Base-by-base conservation (phyloP, 805 yeast genomes). In the Dipodascus geniculatus region DNA sequence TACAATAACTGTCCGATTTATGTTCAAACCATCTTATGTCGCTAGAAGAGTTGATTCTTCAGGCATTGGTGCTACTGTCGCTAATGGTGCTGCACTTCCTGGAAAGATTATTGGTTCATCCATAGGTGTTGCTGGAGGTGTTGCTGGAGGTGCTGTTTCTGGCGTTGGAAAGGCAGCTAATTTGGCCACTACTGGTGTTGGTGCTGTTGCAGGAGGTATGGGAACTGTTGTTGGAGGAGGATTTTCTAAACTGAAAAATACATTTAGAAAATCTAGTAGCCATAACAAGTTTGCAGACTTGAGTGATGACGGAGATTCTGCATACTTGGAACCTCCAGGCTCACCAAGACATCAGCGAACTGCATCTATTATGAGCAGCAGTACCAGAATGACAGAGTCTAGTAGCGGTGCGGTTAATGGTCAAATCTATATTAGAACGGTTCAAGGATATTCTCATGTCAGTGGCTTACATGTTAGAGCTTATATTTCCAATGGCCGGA, bases 21-120 rank as follows among this genome's bases (percentile, higher is more conserved):
- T 75, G 2, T 89, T 88, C 72, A 74, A 76, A 58, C 95, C 97
- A 1, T 80, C 78, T 48, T 87, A 84, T 62, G 75, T 88, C 16
- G 60, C 56, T 42, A 58, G 57, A 54, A 38, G 44, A 38, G 44
- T 38, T n/a, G 44, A 38, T 17, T 50, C 56, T 51, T 57, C 49
- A 60, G 49, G 61, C 31, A 59, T 55, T 33, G 54, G 56, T 8
- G 54, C 55, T 16, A 52, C 56, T 2, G 51, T 53, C 8, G 56
- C 51, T 8, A 64, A 61, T 14, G 60, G 58, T 2, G 60, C 58
- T 16, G 62, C 66, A 8, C 64, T 63, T 49, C 65, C 66, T 22
- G 71, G 67, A 8, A 72, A 71, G 50, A 70, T 74, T 53, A 72
- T 76, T 48, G 84, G 82, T 22, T 51, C 22, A 3, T 33, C 42